A percentile compares a stretch with the other conserved stretches of the same genome.
These are phyloP conservation scores for Haplosporangium sp. DNA, from an alignment of 371 early-diverging fungal genomes.

Conservation along the genomic window DNA sequence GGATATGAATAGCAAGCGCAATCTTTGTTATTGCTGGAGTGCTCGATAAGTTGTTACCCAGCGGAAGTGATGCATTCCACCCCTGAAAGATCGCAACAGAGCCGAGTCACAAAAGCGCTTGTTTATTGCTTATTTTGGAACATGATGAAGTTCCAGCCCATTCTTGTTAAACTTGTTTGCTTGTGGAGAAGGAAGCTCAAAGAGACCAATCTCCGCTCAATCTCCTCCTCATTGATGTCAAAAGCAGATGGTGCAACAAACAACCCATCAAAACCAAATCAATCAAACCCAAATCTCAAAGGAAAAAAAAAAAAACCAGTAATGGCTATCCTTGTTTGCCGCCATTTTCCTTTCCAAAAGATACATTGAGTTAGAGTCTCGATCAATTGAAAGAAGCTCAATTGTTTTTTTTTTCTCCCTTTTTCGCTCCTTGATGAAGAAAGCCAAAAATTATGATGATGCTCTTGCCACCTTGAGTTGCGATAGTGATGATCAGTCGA, in stretches of 20 bases:
- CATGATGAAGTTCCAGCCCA: not conserved
- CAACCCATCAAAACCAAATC: not conserved
- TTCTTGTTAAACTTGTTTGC: not conserved
- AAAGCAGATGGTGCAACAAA: slow-evolving; percentile 1
- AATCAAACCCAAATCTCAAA: no score
- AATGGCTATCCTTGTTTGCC: not conserved
- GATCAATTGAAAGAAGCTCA: not conserved
- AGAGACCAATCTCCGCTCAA: not conserved
- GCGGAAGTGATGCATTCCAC: no score
- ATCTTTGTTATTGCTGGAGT: no score
- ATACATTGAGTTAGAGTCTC: not conserved
- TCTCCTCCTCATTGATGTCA: no score
- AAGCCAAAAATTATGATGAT: not conserved
- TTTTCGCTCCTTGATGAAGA: slow-evolving; percentile 1
- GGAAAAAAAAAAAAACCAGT: not conserved
- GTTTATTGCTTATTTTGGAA: not conserved
- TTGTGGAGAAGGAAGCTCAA: slow-evolving; percentile 7
- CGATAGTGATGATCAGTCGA: not conserved
- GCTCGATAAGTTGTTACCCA: no score
- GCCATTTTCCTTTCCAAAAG: not conserved
- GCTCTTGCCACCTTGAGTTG: not conserved
- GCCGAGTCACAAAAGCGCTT: no score
- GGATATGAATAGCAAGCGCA: no score
- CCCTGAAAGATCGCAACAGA: no score
- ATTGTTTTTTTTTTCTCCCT: not conserved